Evolutionary conservation across 169 alveolate genomes (phyloP).

Genomic region (Eimeria praecox): DNA sequence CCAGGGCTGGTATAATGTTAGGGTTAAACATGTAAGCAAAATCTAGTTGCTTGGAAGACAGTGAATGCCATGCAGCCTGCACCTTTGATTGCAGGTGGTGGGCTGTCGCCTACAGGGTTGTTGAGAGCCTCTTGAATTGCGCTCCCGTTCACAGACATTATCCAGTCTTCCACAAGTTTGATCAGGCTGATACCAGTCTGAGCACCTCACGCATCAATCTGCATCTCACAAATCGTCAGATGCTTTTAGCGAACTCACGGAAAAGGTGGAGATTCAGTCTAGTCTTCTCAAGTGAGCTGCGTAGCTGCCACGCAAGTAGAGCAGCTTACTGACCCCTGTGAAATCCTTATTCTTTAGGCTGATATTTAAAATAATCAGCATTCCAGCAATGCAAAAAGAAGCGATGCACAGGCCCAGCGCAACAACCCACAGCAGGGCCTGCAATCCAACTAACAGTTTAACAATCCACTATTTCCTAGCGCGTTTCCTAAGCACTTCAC

Average conservation of each 20-base stretch:
- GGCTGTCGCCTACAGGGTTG: conserved; percentile 37
- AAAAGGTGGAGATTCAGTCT: background rate
- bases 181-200: conserved; percentile 68
- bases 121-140: conserved; percentile 56
- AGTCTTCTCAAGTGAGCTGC: background rate
- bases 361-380: conserved; percentile 61
- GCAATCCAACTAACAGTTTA: conserved; percentile 1
- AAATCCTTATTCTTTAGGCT: conserved; percentile 70
- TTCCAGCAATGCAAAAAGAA: conserved; percentile 59
- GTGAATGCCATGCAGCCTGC: background rate
- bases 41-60: background rate
- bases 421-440: conserved; percentile 58
- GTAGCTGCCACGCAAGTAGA: background rate
- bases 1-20: background rate
- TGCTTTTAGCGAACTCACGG: background rate
- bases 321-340: conserved; percentile 48
- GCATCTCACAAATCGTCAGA: background rate
- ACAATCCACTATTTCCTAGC: background rate
- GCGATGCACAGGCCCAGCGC: conserved; percentile 71
- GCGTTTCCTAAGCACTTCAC: background rate
- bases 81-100: background rate
- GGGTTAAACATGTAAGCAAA: background rate
- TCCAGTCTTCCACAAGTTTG: conserved; percentile 61
- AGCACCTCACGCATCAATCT: background rate
- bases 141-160: conserved; percentile 46